Base-by-base conservation (phyloP, 1,139 yeast genomes). In the Williopsis jadinii region DNA sequence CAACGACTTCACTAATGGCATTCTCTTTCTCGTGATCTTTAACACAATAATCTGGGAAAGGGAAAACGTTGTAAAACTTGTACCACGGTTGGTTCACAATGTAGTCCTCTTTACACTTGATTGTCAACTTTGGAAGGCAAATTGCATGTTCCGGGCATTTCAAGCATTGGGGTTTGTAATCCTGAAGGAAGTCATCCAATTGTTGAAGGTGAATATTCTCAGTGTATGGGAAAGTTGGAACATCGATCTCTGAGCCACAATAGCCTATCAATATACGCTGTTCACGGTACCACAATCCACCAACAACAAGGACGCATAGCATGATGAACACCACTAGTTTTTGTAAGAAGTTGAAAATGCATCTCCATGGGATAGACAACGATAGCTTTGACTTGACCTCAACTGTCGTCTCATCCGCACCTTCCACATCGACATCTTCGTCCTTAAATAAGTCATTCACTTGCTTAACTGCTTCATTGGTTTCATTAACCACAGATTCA, bases 121-220 rank as follows among this genome's bases (percentile, higher is more conserved):
- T 59, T 46, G 72, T 66, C 52, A 82, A 67, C 38, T 70, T 61
- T 28, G 79, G 75, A 47, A 71, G 75, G 59, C 97, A 92, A 39
- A 77, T 67, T 1, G 94, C 95, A 61, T 90, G 84, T 9, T 70
- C 71, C 1, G 97, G 97, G 56, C 97, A 90, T 31, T 75, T 75
- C 8, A 73, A 64, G 62, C 97, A 92, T 2, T 54, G 46, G 4
- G 97, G 95, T 41, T 74, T 74, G 41, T 61, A 35, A 8, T 41
- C 39, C 13, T 54, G 52, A 28, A 58, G 37, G 36, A 48, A 40
- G 3, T 50, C 43, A 9, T 48, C 50, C 19, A 51, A 11, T 28
- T 46, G 19, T 11, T 53, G 44, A 14, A 51, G 36, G 27, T 41
- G 41, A 8, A 46, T 46, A 34, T 59, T 51, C 14, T 53, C 45